A percentile compares a stretch with the other conserved stretches of the same genome.
Evolutionary conservation across 2,329 filamentous ascomycete genomes (phyloP).

Genomic region (Fusarium torreyae): DNA sequence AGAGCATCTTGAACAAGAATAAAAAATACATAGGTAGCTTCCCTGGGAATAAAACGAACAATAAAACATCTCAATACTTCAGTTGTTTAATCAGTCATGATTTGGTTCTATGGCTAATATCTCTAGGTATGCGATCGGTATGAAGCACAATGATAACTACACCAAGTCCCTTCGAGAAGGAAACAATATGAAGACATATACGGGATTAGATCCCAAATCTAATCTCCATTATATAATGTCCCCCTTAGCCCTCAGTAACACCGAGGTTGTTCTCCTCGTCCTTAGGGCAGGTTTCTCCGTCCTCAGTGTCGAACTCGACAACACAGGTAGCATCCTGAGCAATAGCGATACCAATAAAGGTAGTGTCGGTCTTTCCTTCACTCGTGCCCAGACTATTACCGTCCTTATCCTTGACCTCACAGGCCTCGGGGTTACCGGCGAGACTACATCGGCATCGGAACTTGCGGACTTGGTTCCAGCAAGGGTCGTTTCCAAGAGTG

Average conservation of each 20-base stretch:
- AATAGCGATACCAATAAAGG: conserved; percentile 25
- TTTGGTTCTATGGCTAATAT: too few relatives aligned
- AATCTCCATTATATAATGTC: too few relatives aligned
- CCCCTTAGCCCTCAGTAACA: background rate
- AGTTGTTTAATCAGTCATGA: too few relatives aligned
- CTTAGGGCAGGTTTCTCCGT: conserved; percentile 11
- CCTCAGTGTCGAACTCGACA: conserved; percentile 27
- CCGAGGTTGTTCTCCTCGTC: conserved; percentile 12
- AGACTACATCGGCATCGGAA: conserved; percentile 11
- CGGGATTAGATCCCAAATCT: too few relatives aligned
- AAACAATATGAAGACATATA: too few relatives aligned
- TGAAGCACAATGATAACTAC: too few relatives aligned
- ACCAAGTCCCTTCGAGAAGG: too few relatives aligned
- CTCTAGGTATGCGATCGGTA: too few relatives aligned
- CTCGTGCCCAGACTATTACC: conserved; percentile 14
- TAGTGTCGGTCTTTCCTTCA: conserved; percentile 18
- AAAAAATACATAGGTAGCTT: too few relatives aligned
- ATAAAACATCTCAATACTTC: too few relatives aligned
- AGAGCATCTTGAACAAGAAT: too few relatives aligned
- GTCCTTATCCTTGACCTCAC: conserved; percentile 20
- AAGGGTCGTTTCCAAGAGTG: conserved; percentile 6
- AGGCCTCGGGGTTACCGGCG: conserved; percentile 10
- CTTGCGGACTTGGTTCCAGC: conserved; percentile 19
- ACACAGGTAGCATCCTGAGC: conserved; percentile 15
- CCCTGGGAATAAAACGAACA: too few relatives aligned